Percentiles rank a stretch among this genome's conserved stretches.
These are phyloP conservation scores for Smittium culicis DNA, from an alignment of 371 early-diverging fungal species.

Conservation along the genomic window DNA sequence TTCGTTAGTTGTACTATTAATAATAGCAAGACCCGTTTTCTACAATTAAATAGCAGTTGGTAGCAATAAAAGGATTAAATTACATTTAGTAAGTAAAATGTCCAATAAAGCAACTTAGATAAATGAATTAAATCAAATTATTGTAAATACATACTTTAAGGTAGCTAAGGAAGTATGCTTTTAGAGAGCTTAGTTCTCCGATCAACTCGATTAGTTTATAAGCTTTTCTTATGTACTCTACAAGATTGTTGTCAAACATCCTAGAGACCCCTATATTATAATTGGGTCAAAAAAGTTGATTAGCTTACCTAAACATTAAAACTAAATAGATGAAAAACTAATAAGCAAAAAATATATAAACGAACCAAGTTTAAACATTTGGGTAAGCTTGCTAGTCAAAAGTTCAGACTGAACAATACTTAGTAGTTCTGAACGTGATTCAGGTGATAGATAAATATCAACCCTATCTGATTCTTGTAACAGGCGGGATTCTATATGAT, in stretches of 20 bases:
- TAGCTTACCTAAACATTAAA: no score
- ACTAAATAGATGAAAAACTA: not conserved
- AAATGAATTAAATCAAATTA: no score
- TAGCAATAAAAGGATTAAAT: no score
- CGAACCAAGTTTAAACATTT: not conserved
- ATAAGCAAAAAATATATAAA: not conserved
- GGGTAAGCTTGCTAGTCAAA: not conserved
- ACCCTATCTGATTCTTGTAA: not conserved
- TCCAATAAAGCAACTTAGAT: not conserved
- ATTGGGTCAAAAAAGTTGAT: not conserved
- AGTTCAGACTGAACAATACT: constrained; percentile 3
- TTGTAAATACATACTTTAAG: not conserved
- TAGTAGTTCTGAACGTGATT: not conserved
- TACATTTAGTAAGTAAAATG: not conserved
- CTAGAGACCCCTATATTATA: not conserved
- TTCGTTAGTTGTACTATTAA: constrained; percentile 39
- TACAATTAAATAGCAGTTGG: not conserved
- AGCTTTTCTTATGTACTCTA: not conserved
- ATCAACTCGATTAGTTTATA: constrained; percentile 1
- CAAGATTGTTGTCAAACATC: not conserved
- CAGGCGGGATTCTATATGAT: not conserved
- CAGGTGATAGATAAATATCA: not conserved
- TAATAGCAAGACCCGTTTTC: constrained; percentile 20
- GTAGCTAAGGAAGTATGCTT: not conserved
- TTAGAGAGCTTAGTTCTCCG: not conserved